Conservation (phyloP, 176 grass and related monocot genomes). For the Cenchrus purpureus region DNA sequence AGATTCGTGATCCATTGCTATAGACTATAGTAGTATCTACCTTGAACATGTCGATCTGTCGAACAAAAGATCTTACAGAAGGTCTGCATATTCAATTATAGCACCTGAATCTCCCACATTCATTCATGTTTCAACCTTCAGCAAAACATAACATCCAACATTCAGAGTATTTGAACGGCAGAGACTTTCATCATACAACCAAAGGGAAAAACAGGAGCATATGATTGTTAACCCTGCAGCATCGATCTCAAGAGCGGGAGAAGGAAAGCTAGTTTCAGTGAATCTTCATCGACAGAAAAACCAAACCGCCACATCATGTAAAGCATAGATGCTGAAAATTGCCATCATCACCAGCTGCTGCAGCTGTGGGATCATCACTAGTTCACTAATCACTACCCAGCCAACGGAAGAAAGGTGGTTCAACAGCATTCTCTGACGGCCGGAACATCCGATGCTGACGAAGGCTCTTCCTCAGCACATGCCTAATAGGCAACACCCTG, state of each 20-base stretch:
- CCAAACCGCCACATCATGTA: background rate
- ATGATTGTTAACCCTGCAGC: no score
- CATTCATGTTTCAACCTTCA: no score
- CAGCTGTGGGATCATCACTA: background rate
- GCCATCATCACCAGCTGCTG: background rate
- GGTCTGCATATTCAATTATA: no score
- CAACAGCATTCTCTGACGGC: background rate
- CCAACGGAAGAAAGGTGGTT: background rate
- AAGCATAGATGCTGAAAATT: background rate
- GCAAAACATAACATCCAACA: no score
- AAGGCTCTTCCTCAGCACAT: slow-evolving; percentile 15
- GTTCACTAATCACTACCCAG: background rate
- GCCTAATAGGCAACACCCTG: background rate
- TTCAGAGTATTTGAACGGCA: no score
- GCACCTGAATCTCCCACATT: no score
- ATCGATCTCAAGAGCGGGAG: background rate
- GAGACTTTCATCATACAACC: no score
- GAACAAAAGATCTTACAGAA: no score
- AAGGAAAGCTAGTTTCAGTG: background rate
- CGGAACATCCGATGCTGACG: background rate
- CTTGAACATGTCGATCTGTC: no score
- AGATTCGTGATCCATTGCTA: no score
- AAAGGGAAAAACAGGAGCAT: no score
- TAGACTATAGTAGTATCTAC: no score
- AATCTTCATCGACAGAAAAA: background rate